Evolutionary conservation across 1,284 basidiomycete genomes (phyloP), one percentile per base, ranked within the genome.

Genomic region (Singerocomus inundabilis): DNA sequence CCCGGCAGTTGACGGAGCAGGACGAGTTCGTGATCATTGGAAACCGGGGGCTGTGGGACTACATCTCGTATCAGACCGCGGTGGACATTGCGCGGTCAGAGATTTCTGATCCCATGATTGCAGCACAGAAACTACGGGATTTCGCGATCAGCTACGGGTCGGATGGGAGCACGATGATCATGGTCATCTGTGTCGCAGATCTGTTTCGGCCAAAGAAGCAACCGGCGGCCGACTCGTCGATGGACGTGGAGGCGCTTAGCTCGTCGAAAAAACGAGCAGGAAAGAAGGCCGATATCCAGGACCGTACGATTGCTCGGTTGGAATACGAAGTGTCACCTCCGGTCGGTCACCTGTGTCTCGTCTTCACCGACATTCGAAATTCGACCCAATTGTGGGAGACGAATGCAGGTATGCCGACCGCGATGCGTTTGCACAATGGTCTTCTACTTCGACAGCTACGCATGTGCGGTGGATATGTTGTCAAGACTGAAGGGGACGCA

Each of bases 401-500:
- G 42, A 99, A 99, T 63, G 84, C 88, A 0, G 95, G 95, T 5
- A 99, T 99, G 96, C 86, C 90, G 38, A 88, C 91, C 0, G 95
- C 96, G 2, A 97, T 98, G 80, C 84, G 88, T 33, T 72, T 94
- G 63, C 97, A 99, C 73, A 97, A 98, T 68, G 81, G 77, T 52
- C 76, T 98, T 13, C 78, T 99, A 51, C 85, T 96, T 21, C 81
- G 95, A 10, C 88, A 92, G 58, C 73, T 99, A 37, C 84, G 96
- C 29, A 79, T 91, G 46, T 96, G 95, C 63, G 95, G 94, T 36
- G 97, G 97, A 0, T 99, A 98, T 70, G 95, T 99, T 72, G 96
- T 98, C 62, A 99, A 99, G 72, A 99, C 97, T 18, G 97, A 99
- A 86, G 97, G 97, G 32, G 97, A 99, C 64, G 88, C 96, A 0